Base-by-base conservation (phyloP, 345 rosid species). In the Bruguiera parviflora region DNA sequence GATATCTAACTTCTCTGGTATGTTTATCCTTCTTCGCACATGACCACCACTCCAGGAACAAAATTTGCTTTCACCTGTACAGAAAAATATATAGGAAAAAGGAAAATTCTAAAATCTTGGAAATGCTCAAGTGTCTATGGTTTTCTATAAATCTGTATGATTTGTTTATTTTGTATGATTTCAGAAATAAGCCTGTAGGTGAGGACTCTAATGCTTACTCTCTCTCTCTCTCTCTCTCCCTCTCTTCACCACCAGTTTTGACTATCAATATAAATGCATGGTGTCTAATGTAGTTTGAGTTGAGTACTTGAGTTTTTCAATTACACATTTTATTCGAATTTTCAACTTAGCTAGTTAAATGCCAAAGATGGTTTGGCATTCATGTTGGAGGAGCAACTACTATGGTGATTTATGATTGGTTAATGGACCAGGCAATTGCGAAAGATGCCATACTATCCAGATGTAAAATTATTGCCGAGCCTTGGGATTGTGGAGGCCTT, bases 401-500 rank as follows among this genome's bases (percentile, higher is more conserved):
- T 32, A 16, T 62, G 39, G 28, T 49, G 9, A 65, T 21, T 63
- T 47, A 56, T 37, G 58, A 49, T 66, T 70, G 67, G 68, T 69
- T 71, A 53, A 63, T 73, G 62, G 62, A 61, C 69, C 84, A 94
- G 97, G 98, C 87, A 33, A 94, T 91, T 76, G 89, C 96, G 65
- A 89, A 89, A 84, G 98, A 89, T 79, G 81, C 85, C 33, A 69
- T 73, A 61, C 79, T 94, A 66, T 88, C 98, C 63, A 83, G 92
- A 83, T 91, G 96, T 82, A 94, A 91, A 82, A 82, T 94, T 61
- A 91, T 91, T 79, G 82, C 97, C 28, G 97, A 94, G 83, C 98
- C 98, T 75, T 94, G 97, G 97, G 96, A 94, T 75, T 94, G 98
- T 84, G 92, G 93, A 62, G 97, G 96, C 61, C 89, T 94, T 71